Evolutionary conservation across 768 basidiomycete species (phyloP).

Genomic region (Suillus discolor): DNA sequence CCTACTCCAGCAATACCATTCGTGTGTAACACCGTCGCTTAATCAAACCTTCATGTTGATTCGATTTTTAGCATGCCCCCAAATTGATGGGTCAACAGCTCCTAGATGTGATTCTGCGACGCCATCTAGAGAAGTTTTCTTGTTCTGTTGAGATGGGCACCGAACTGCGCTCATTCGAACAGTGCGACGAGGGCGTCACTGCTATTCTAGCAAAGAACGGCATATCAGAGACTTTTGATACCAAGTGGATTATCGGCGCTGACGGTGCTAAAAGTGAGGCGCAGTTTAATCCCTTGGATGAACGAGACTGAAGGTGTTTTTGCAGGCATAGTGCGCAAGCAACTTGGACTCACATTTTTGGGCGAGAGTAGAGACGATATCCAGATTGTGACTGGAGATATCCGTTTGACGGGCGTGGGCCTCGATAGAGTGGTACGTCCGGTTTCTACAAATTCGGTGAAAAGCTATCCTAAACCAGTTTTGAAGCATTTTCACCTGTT

Average conservation of each 20-base stretch:
- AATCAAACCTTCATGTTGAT: background rate
- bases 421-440: constrained; percentile 39
- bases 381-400: constrained; percentile 33
- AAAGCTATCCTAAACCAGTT: background rate
- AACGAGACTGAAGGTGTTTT: background rate
- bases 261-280: constrained; percentile 20
- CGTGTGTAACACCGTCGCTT: constrained; percentile 17
- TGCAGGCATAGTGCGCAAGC: constrained; percentile 12
- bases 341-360: constrained; percentile 17
- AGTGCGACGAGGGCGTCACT: constrained; percentile 31
- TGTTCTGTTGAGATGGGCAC: constrained; percentile 39
- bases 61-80: background rate
- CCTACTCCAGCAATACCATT: constrained; percentile 28
- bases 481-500: constrained; percentile 50
- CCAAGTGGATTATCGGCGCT: constrained; percentile 17
- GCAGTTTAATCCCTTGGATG: background rate
- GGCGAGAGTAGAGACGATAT: constrained; percentile 34
- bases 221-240: constrained; percentile 3
- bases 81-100: constrained; percentile 15
- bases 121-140: constrained; percentile 22
- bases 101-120: constrained; percentile 29
- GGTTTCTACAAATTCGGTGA: background rate
- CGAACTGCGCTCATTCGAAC: constrained; percentile 38
- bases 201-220: constrained; percentile 15
- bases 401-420: constrained; percentile 38